These are phyloP conservation scores for Pisolithus thermaeus DNA, from an alignment of 1,284 basidiomycete genomes.

Conservation along the genomic window DNA sequence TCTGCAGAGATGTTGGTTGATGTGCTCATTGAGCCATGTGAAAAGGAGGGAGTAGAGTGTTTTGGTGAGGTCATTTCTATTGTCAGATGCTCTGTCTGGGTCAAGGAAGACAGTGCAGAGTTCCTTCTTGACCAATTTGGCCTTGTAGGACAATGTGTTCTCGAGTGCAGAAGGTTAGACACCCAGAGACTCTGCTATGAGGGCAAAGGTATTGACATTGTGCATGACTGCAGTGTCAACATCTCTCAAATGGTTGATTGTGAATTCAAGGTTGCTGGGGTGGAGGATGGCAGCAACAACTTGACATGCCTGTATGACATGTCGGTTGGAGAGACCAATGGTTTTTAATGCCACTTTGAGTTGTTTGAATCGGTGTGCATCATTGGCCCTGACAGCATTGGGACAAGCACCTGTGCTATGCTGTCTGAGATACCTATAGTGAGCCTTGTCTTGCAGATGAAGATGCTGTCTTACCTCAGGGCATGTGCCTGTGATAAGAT, in stretches of 20 bases:
- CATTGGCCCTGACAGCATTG: slow-evolving; percentile 56
- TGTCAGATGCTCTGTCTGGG: slow-evolving; percentile 86
- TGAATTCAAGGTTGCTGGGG: slow-evolving; percentile 93
- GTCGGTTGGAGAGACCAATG: slow-evolving; percentile 87
- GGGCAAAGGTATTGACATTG: slow-evolving; percentile 73
- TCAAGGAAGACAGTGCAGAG: slow-evolving; percentile 95
- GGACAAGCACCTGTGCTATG: slow-evolving; percentile 38
- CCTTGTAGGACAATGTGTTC: slow-evolving; percentile 86
- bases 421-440: slow-evolving; percentile 82
- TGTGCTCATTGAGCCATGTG: slow-evolving; percentile 93
- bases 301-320: slow-evolving; percentile 93
- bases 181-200: slow-evolving; percentile 90
- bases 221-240: slow-evolving; percentile 85
- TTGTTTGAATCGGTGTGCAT: slow-evolving; percentile 83
- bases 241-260: slow-evolving; percentile 73
- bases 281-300: slow-evolving; percentile 93
- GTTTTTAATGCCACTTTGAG: slow-evolving; percentile 92
- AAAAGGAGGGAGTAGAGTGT: slow-evolving; percentile 93
- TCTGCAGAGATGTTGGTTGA: slow-evolving; percentile 90
- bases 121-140: slow-evolving; percentile 89
- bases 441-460: slow-evolving; percentile 70
- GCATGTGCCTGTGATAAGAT: slow-evolving; percentile 86
- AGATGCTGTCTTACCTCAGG: slow-evolving; percentile 85
- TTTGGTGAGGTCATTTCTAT: slow-evolving; percentile 90
- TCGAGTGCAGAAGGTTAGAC: slow-evolving; percentile 74